phyloP scores from a whole-genome alignment of 805 yeast species.

The Saccharomycopsis vini region DNA sequence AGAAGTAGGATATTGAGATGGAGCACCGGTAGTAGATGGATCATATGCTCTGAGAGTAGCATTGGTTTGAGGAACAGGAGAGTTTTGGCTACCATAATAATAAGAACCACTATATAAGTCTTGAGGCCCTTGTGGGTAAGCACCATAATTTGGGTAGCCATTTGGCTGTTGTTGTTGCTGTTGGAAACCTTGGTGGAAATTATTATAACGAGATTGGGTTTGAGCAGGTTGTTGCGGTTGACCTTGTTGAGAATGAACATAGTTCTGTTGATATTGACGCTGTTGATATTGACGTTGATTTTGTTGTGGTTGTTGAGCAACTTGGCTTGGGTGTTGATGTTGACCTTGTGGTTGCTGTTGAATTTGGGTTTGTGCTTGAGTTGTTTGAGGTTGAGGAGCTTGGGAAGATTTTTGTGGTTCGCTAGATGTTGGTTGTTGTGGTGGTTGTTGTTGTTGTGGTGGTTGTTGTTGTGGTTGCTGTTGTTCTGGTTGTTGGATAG shows the following conservation, averaged over 20 bases:
- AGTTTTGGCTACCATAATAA: neutral
- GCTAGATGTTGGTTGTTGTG: no score
- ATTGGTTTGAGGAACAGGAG: neutral
- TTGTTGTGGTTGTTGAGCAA: constrained; percentile 17
- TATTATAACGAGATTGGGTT: constrained; percentile 19
- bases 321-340: constrained; percentile 16
- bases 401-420: constrained; percentile 11
- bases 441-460: constrained; percentile 17
- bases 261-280: constrained; percentile 17
- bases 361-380: constrained; percentile 7
- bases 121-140: no score
- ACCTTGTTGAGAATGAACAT: constrained; percentile 19
- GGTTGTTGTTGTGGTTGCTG: constrained; percentile 18
- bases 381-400: constrained; percentile 8
- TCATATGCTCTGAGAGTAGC: constrained; percentile 18
- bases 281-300: constrained; percentile 8
- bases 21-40: constrained; percentile 21
- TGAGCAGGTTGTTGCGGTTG: constrained; percentile 25
- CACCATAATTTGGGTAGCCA: no score
- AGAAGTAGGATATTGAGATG: constrained; percentile 17
- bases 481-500: constrained; percentile 18
- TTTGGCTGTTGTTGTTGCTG: constrained; percentile 21
- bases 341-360: constrained; percentile 18
- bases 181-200: neutral
- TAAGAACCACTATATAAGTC: no score